Evolutionary conservation across 768 basidiomycete species (phyloP), one percentile per base, ranked within the genome.

Genomic region (Daedaleopsis sinensis): DNA sequence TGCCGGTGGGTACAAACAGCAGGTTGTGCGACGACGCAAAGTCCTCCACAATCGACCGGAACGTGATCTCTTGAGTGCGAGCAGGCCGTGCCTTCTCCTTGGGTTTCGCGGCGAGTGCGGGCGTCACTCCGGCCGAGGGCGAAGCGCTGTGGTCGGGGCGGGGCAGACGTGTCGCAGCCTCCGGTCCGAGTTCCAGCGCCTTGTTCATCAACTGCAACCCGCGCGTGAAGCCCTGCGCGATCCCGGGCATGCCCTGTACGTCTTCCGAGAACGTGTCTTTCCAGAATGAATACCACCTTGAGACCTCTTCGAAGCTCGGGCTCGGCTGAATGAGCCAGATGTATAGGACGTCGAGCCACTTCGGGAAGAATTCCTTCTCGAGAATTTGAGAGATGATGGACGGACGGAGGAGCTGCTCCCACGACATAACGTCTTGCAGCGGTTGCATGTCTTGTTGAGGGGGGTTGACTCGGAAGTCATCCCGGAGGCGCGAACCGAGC

Each of bases 151-250:
- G 83, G 61, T 90, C 88, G 1, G 93, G 93, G 35, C 86, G 88
- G 47, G 79, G 80, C 35, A 94, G 76, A 64, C 82, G 82, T 0
- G 81, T 80, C 0, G 88, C 84, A 11, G 93, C 94, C 32, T 91
- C 84, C 2, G 86, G 80, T 8, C 94, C 94, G 27, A 98, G 80
- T 62, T 91, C 89, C 71, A 96, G 88, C 23, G 96, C 96, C 65
- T 89, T 87, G 71, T 97, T 92, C 94, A 99, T 97, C 63, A 98
- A 73, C 72, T 98, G 91, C 59, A 98, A 73, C 1, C 94, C 97
- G 52, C 87, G 83, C 47, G 88, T 92, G 71, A 98, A 97, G 16
- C 95, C 96, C 48, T 83, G 81, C 55, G 82, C 78, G 24, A 98
- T 82, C 8, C 86, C 87, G 12, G 82, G 76, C 66, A 91, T 77